These are phyloP conservation scores for Corrigiola litoralis DNA, from an alignment of 179 eudicot species.

Conservation along the genomic window DNA sequence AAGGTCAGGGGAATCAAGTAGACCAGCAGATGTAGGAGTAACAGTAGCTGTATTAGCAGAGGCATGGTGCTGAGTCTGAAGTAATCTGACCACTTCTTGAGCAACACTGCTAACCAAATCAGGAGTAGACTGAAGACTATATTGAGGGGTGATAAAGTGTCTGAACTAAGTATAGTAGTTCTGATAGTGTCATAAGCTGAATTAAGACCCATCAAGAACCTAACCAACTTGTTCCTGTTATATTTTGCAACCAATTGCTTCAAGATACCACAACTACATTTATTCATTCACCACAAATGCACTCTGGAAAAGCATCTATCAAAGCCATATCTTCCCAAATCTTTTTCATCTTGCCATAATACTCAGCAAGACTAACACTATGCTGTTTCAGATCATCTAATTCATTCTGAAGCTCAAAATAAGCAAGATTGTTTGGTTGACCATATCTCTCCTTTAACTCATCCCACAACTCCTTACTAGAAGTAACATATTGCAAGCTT, in stretches of 20 bases:
- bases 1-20: too few species aligned
- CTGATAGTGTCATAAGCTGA: too few species aligned
- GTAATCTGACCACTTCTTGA: too few species aligned
- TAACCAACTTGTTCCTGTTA: background rate
- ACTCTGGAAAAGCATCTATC: background rate
- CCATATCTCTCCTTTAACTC: background rate
- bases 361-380: background rate
- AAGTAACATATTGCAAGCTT: background rate
- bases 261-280: background rate
- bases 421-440: background rate
- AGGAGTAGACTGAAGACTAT: too few species aligned
- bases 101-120: too few species aligned
- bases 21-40: too few species aligned
- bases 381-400: background rate
- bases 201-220: conserved; percentile 1
- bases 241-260: background rate
- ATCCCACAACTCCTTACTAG: background rate
- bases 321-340: background rate
- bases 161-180: too few species aligned
- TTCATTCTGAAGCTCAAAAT: background rate
- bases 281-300: background rate
- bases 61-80: too few species aligned
- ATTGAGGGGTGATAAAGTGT: too few species aligned
- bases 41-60: too few species aligned
- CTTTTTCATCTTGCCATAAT: background rate